Evolutionary conservation across 768 basidiomycete species (phyloP).

Genomic region (Lactifluus rugatus): DNA sequence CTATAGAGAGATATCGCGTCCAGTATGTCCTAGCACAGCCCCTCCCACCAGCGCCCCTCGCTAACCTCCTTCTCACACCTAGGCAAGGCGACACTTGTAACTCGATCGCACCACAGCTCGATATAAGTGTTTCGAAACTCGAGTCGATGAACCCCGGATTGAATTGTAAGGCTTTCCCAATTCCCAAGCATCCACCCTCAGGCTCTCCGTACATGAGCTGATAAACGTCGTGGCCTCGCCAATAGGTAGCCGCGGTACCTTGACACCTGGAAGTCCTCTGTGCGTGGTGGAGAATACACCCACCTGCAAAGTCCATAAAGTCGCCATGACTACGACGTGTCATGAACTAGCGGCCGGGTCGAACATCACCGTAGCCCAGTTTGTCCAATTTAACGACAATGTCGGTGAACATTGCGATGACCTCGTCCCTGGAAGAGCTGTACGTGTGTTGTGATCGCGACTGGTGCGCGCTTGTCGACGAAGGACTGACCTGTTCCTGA

Average conservation of each 20-base stretch:
- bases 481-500: background rate
- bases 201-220: background rate
- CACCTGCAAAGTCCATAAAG: conserved; percentile 2
- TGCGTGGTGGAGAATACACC: background rate
- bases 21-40: background rate
- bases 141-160: background rate
- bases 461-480: background rate
- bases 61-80: background rate
- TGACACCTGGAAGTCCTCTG: background rate
- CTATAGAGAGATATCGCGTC: background rate
- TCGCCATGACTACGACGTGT: background rate
- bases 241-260: background rate
- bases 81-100: background rate
- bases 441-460: background rate
- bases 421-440: background rate
- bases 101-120: background rate
- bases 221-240: background rate
- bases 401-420: background rate
- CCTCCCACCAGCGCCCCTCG: background rate
- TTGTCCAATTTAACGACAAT: conserved; percentile 6
- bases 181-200: background rate
- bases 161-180: background rate
- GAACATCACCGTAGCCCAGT: background rate
- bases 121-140: background rate
- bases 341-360: background rate